Conservation (phyloP, 2,329 filamentous ascomycete genomes). For the Clonostachys rosea region DNA sequence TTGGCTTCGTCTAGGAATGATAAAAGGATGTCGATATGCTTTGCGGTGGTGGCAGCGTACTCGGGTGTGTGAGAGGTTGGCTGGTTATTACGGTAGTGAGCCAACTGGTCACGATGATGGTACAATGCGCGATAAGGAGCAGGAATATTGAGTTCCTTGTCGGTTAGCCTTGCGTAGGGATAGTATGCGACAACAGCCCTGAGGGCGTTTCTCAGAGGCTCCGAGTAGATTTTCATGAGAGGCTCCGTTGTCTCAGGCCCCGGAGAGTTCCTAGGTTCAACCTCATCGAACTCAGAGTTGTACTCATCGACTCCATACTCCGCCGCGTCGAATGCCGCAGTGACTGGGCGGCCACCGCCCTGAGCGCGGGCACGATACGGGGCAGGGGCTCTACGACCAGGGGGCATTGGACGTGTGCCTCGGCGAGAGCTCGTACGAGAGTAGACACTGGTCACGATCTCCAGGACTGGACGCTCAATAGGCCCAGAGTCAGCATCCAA, state of each 20-base stretch:
- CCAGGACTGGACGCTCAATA: constrained; percentile 27
- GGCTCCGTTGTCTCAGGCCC: constrained; percentile 14
- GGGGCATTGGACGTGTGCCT: not conserved
- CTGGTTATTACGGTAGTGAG: constrained; percentile 32
- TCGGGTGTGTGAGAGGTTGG: constrained; percentile 31
- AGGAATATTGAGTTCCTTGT: constrained; percentile 27
- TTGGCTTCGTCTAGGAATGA: constrained; percentile 30
- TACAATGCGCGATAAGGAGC: constrained; percentile 43
- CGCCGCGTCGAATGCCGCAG: too few relatives aligned
- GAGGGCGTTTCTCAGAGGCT: constrained; percentile 39
- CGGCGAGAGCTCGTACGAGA: constrained; percentile 1
- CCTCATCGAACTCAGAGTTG: constrained; percentile 6
- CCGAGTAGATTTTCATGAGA: constrained; percentile 37
- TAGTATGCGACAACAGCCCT: constrained; percentile 43
- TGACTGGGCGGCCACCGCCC: too few relatives aligned
- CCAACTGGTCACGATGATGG: constrained; percentile 38
- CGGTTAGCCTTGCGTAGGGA: constrained; percentile 30
- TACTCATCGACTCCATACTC: not conserved
- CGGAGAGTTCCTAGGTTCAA: constrained; percentile 6
- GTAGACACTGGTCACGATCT: constrained; percentile 34
- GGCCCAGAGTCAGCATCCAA: constrained; percentile 7
- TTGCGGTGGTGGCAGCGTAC: constrained; percentile 30
- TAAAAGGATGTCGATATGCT: constrained; percentile 40
- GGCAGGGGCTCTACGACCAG: not conserved
- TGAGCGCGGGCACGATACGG: too few relatives aligned